phyloP scores from a whole-genome alignment of 2,329 filamentous ascomycete genomes.

The Aschersonia sp. region DNA sequence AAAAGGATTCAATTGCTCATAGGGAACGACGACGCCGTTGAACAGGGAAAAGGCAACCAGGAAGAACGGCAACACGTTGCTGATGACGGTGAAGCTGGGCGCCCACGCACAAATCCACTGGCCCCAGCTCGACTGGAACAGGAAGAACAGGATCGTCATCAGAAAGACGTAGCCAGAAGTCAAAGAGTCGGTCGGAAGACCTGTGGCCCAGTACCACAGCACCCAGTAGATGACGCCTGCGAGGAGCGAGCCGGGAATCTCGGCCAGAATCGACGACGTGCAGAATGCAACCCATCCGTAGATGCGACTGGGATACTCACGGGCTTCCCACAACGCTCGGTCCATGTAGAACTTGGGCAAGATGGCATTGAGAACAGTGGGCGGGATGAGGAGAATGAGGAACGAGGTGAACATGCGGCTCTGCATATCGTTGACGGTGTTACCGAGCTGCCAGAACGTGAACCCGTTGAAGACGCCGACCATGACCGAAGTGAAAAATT shows the following conservation, averaged over 20 bases:
- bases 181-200: conserved; percentile 51
- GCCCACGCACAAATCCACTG: conserved; percentile 79
- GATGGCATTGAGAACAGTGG: conserved; percentile 57
- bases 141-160: conserved; percentile 42
- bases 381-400: conserved; percentile 49
- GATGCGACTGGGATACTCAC: conserved; percentile 59
- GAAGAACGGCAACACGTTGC: conserved; percentile 60
- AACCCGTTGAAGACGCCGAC: conserved; percentile 68
- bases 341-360: conserved; percentile 68
- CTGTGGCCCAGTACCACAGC: conserved; percentile 64
- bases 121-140: conserved; percentile 63
- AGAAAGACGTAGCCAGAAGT: conserved; percentile 3
- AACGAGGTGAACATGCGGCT: conserved; percentile 65
- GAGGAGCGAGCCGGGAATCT: conserved; percentile 57
- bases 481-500: conserved; percentile 57
- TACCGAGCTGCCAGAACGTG: conserved; percentile 58
- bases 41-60: conserved; percentile 65
- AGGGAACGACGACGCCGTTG: conserved; percentile 64
- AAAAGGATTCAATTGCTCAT: conserved; percentile 48
- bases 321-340: conserved; percentile 55
- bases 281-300: conserved; percentile 68
- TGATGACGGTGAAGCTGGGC: conserved; percentile 39
- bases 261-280: conserved; percentile 56
- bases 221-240: conserved; percentile 53
- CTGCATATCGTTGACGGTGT: conserved; percentile 54